Evolutionary conservation across 768 basidiomycete genomes (phyloP), one percentile per base, ranked within the genome.

Genomic region (Boletales sp.): DNA sequence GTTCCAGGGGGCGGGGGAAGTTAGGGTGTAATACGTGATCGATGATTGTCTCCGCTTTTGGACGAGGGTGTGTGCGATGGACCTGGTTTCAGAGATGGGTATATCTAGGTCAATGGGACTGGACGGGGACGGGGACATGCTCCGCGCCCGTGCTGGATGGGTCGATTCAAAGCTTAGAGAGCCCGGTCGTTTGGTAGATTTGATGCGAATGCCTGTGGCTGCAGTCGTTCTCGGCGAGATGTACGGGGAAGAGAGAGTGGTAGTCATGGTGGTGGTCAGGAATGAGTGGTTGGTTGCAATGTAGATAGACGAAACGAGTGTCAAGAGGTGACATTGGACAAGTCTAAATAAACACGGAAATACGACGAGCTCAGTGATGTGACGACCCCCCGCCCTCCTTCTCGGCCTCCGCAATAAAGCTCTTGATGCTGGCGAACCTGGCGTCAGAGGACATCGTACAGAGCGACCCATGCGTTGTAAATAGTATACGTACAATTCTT

Each of bases 361-460:
- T 8, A 40, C 44, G 34, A 45, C 48, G 37, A 17, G 45, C 46
- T 68, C 49, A 68, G 47, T 58, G 61, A 61, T 68, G 64, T 46
- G 62, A 68, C 14, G 62, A 64, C 40, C 59, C 67, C 62, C 79
- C 78, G 56, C 81, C 71, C 65, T 81, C 86, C 71, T 87, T 89
- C 76, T 91, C 90, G 41, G 90, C 89, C 64, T 90, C 88, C 48
- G 79, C 82, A 53, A 91, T 79, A 65, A 88, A 92, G 43, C 83
- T 83, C 66, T 78, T 75, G 72, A 92, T 89, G 66, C 90, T 92
- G 73, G 76, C 62, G 57, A 73, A 69, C 76, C 79, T 80, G 64
- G 52, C 69, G 72, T 80, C 59, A 62, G 64, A 63, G 48, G 48
- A 50, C 66, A 60, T 60, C 68, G 61, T 68, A 62, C 63, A 59